phyloP scores from a whole-genome alignment of 768 basidiomycete species.

The Macrolepiota dolichaula region DNA sequence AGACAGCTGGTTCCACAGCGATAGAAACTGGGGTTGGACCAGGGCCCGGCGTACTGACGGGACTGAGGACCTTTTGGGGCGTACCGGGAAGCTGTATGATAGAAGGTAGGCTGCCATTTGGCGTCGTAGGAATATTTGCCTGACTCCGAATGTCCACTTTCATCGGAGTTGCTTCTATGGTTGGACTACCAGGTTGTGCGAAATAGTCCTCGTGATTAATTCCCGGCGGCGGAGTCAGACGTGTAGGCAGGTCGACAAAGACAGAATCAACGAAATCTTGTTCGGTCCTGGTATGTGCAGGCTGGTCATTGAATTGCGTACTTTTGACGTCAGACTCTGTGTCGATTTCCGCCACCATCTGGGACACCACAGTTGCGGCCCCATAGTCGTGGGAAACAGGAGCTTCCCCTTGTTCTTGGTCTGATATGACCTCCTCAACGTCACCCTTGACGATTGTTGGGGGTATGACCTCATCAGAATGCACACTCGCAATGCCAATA shows the following conservation, averaged over 20 bases:
- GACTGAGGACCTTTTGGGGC: constrained; percentile 17
- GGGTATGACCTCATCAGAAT: constrained; percentile 3
- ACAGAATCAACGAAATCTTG: background rate
- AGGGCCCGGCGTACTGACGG: constrained; percentile 20
- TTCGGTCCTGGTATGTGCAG: background rate
- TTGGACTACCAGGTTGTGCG: constrained; percentile 1
- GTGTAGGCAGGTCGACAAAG: background rate
- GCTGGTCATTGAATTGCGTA: background rate
- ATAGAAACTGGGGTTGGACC: constrained; percentile 19
- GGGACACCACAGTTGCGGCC: background rate
- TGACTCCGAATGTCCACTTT: constrained; percentile 34
- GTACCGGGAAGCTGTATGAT: constrained; percentile 21
- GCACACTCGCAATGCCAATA: background rate
- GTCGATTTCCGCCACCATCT: background rate
- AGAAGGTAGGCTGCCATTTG: constrained; percentile 8
- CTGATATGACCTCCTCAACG: background rate
- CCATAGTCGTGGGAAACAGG: background rate
- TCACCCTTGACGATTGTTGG: constrained; percentile 1
- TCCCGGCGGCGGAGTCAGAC: background rate
- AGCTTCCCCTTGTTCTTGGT: background rate
- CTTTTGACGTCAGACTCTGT: background rate
- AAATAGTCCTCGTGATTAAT: constrained; percentile 6
- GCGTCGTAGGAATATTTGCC: constrained; percentile 17
- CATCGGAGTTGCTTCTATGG: background rate
- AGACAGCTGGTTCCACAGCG: constrained; percentile 18